Conservation (phyloP, 2,329 filamentous ascomycete species). For the Botrytis medusae region DNA sequence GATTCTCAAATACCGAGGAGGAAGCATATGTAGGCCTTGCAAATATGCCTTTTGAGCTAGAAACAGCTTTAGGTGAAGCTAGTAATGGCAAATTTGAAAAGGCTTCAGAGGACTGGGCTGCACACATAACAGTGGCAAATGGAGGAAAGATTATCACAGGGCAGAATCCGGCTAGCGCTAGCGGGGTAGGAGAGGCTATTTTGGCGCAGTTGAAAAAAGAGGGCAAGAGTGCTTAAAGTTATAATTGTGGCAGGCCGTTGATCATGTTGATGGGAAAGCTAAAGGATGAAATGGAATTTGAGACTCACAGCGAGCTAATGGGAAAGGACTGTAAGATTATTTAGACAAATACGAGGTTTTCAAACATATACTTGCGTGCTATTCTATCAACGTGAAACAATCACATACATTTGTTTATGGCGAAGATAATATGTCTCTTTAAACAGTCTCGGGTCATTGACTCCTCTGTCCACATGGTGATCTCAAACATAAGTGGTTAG, state of each 20-base stretch:
- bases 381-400: neutral
- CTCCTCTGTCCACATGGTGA: neutral
- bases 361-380: neutral
- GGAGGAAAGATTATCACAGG: conserved; percentile 45
- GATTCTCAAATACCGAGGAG: conserved; percentile 56
- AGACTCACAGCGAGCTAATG: neutral
- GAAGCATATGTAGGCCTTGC: conserved; percentile 43
- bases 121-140: conserved; percentile 41
- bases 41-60: conserved; percentile 60
- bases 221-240: neutral
- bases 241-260: neutral
- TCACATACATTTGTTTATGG: neutral
- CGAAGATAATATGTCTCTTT: neutral
- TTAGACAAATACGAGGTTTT: neutral
- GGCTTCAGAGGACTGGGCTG: conserved; percentile 47
- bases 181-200: conserved; percentile 44
- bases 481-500: neutral
- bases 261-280: neutral
- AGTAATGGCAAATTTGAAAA: conserved; percentile 57
- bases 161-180: conserved; percentile 47
- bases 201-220: conserved; percentile 12
- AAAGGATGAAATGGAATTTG: neutral
- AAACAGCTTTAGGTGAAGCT: conserved; percentile 51
- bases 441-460: neutral
- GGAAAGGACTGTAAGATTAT: neutral